Evolutionary conservation across 1,139 yeast species (phyloP).

Genomic region (Kurtzmaniella quercitrusa): DNA sequence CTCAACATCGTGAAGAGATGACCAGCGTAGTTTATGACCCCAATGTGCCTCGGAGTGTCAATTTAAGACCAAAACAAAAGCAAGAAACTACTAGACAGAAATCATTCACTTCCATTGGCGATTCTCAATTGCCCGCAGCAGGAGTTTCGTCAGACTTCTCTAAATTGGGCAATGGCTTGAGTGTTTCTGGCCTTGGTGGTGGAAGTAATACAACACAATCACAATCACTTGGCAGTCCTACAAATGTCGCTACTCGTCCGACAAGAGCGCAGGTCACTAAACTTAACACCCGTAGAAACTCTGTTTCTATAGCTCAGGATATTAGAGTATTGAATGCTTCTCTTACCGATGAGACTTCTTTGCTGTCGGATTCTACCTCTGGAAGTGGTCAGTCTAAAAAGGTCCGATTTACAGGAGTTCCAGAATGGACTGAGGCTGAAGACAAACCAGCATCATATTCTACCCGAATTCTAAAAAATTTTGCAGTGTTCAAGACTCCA

Average conservation of each 20-base stretch:
- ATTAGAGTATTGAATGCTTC: constrained; percentile 6
- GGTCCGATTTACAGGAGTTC: constrained; percentile 52
- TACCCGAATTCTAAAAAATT: constrained; percentile 43
- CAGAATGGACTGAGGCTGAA: constrained; percentile 48
- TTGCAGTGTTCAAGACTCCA: constrained; percentile 36
- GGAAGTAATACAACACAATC: background rate
- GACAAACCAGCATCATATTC: constrained; percentile 52
- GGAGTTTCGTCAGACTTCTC: background rate
- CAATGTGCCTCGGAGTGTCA: constrained; percentile 28
- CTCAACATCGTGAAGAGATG: constrained; percentile 35
- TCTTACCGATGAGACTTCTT: constrained; percentile 3
- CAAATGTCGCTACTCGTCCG: background rate
- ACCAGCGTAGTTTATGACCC: constrained; percentile 41
- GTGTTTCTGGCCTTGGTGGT: background rate
- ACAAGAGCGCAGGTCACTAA: constrained; percentile 32
- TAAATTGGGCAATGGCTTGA: constrained; percentile 1
- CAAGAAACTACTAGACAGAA: constrained; percentile 3
- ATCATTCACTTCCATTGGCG: constrained; percentile 7
- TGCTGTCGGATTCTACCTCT: constrained; percentile 6
- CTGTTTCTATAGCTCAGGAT: constrained; percentile 8
- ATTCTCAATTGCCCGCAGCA: constrained; percentile 1
- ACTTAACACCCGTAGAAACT: constrained; percentile 28
- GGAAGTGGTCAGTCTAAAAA: constrained; percentile 21
- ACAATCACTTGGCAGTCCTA: constrained; percentile 2
- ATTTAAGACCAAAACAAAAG: constrained; percentile 14